Evolutionary conservation across 148 eudicot genomes (phyloP).

Genomic region (Rhododendron henanense): DNA sequence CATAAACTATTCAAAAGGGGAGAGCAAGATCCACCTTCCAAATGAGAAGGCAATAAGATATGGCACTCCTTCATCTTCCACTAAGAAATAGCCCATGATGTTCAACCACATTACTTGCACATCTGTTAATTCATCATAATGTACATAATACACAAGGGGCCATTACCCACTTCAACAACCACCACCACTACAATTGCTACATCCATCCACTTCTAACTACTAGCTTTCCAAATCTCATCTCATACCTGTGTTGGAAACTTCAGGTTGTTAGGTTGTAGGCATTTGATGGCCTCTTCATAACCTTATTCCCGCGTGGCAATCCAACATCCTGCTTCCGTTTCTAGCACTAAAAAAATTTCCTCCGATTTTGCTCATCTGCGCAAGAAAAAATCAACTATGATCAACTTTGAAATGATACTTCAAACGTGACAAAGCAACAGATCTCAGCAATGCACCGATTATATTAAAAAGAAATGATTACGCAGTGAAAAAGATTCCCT

Average conservation of each 20-base stretch:
- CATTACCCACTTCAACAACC: not conserved
- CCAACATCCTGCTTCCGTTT: not conserved
- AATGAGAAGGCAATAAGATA: not conserved
- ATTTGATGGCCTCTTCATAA: constrained; percentile 6
- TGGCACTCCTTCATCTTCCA: not conserved
- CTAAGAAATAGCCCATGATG: not conserved
- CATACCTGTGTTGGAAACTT: constrained; percentile 3
- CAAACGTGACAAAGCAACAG: not conserved
- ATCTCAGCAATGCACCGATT: not conserved
- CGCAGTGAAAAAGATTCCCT: not conserved
- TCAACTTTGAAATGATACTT: not conserved
- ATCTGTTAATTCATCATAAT: constrained; percentile 2
- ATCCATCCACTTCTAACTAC: constrained; percentile 6
- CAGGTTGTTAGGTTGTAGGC: constrained; percentile 15
- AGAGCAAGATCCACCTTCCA: constrained; percentile 2
- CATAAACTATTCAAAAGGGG: not conserved
- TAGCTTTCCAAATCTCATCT: constrained; percentile 2
- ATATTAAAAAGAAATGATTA: not conserved
- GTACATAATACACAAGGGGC: constrained; percentile 13
- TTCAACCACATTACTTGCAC: constrained; percentile 1
- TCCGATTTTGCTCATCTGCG: constrained; percentile 3
- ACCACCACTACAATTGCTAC: constrained; percentile 9
- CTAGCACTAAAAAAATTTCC: not conserved
- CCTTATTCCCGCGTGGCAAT: constrained; percentile 10
- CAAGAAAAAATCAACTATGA: not conserved